Conservation (phyloP, 768 basidiomycete genomes). For the Tremella mesenterica region DNA sequence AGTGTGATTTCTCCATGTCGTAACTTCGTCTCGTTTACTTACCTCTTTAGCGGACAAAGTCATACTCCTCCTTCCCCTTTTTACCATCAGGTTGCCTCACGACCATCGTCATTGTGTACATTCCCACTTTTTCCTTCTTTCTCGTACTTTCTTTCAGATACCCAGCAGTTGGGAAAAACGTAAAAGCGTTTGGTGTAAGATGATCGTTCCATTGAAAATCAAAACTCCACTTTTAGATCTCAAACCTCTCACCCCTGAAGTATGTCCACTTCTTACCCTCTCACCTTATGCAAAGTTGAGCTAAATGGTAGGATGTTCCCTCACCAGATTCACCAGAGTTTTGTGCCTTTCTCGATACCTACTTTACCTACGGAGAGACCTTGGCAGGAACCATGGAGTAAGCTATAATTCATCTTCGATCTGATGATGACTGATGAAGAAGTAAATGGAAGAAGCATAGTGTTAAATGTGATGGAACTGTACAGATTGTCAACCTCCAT, state of each 20-base stretch:
- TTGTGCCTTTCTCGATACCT: conserved; percentile 17
- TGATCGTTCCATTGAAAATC: too few species aligned
- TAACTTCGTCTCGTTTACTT: too few species aligned
- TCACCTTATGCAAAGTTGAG: background rate
- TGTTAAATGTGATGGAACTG: conserved; percentile 20
- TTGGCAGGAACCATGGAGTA: conserved; percentile 25
- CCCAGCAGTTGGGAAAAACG: too few species aligned
- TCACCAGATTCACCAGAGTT: conserved; percentile 18
- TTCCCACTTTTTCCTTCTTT: too few species aligned
- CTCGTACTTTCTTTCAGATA: too few species aligned
- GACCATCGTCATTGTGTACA: too few species aligned
- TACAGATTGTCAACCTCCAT: conserved; percentile 24
- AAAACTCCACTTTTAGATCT: too few species aligned
- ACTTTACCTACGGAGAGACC: conserved; percentile 21
- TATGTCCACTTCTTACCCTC: background rate
- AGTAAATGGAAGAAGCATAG: conserved; percentile 30
- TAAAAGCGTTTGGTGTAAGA: too few species aligned
- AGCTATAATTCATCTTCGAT: background rate
- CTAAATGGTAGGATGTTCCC: conserved; percentile 22
- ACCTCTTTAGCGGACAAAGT: too few species aligned
- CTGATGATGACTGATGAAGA: background rate
- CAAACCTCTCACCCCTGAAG: background rate
- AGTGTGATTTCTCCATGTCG: too few species aligned
- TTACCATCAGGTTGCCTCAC: too few species aligned
- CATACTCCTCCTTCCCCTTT: too few species aligned